Base-by-base conservation (phyloP, 768 basidiomycete genomes). In the Postia placenta region DNA sequence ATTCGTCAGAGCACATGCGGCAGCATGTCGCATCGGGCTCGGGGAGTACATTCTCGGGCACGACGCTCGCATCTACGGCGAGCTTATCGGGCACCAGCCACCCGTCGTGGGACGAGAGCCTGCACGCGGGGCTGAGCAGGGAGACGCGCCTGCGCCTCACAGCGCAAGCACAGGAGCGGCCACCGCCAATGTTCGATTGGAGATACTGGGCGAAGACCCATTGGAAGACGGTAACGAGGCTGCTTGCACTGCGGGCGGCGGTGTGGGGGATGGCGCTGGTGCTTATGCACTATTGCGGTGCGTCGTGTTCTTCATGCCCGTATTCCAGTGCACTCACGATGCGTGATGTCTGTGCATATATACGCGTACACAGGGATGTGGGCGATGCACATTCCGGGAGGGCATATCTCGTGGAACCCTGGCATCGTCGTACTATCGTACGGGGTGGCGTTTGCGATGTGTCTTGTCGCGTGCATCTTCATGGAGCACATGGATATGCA, bases 231-330 rank as follows among this genome's bases (percentile, higher is more conserved):
- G 46, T 64, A 25, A 55, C 52, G 14, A 19, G 56, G 6, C 42
- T 56, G 6, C 44, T 61, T 14, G 49, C 49, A 24, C 19, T 60
- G 5, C 50, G 62, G 0, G 60, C 62, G 11, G 56, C 59, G 15
- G 49, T 64, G 5, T 64, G 62, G 62, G 60, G 56, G 2, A 24
- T 55, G 1, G 62, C 60, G 1, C 59, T 64, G 14, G 62, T 60
- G 17, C 56, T 61, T 42, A 64, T 64, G 62, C 62, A 64, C 39
- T 64, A 64, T 45, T 60, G 60, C 37, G 61, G 60, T 62, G 39
- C 15, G 60, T 55, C 6, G 17, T n/a, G n/a, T n/a, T n/a, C n/a
- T n/a, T n/a, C n/a, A n/a, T n/a, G n/a, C n/a, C n/a, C n/a, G n/a
- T n/a, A n/a, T n/a, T n/a, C n/a, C n/a, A n/a, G n/a, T n/a, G n/a